phyloP scores from a whole-genome alignment of 2,329 filamentous ascomycete genomes.

The Plectosphaerella sp. region DNA sequence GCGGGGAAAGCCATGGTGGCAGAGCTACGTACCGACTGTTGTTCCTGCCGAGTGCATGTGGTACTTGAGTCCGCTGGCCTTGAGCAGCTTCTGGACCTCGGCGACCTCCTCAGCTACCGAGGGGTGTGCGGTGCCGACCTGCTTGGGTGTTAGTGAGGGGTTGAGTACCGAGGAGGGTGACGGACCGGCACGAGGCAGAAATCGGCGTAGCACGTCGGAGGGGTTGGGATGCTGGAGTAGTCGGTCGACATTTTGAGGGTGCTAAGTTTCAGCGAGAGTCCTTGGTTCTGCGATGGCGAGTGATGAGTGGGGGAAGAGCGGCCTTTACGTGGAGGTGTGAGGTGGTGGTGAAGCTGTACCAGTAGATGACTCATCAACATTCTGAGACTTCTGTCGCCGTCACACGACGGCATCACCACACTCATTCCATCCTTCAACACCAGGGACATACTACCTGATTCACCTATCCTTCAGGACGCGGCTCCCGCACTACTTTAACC shows the following conservation, averaged over 20 bases:
- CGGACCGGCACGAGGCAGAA: conserved; percentile 84
- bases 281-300: not conserved
- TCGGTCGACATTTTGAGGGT: conserved; percentile 24
- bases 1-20: not conserved
- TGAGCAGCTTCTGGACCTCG: conserved; percentile 79
- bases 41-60: conserved; percentile 93
- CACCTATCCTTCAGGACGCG: too few relatives aligned
- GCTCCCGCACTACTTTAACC: too few relatives aligned
- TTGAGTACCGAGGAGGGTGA: conserved; percentile 8
- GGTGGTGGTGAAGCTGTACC: too few relatives aligned
- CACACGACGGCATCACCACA: too few relatives aligned
- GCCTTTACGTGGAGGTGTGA: too few relatives aligned
- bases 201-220: conserved; percentile 75
- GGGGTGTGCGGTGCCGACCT: conserved; percentile 75
- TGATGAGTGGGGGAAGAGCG: not conserved
- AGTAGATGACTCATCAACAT: too few relatives aligned
- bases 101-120: conserved; percentile 83
- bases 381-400: too few relatives aligned
- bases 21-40: conserved; percentile 66
- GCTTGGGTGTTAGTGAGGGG: conserved; percentile 1
- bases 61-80: conserved; percentile 74
- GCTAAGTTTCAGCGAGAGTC: not conserved
- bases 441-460: too few relatives aligned
- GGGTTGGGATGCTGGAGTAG: conserved; percentile 55
- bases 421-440: too few relatives aligned